Evolutionary conservation across 148 eudicot genomes (phyloP).

Genomic region (Vaccinium darrowii): DNA sequence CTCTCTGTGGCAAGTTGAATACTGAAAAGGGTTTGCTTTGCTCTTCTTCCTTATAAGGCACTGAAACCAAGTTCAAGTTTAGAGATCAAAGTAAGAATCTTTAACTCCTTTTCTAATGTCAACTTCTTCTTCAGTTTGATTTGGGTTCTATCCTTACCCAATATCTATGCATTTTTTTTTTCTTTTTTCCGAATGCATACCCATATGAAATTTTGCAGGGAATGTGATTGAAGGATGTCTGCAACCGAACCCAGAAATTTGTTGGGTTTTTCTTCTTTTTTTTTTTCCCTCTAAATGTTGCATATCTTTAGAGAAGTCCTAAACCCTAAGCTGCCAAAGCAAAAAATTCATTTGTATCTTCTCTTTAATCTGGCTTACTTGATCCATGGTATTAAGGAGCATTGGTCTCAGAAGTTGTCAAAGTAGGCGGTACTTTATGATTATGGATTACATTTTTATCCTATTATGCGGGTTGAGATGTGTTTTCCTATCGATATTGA

Average conservation of each 20-base stretch:
- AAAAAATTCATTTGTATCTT: neutral
- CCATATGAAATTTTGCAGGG: neutral
- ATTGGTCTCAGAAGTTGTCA: too few species aligned
- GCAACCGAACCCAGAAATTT: neutral
- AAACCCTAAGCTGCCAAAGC: neutral
- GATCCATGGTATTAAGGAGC: neutral
- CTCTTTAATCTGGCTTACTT: neutral
- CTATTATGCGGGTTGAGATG: neutral
- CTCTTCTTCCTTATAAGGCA: neutral
- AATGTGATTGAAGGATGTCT: neutral
- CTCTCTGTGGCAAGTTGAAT: neutral
- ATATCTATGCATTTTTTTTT: neutral
- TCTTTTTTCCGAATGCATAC: neutral
- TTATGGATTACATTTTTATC: neutral
- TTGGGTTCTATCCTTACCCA: neutral
- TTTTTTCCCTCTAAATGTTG: neutral
- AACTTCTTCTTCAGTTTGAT: neutral
- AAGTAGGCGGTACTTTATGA: neutral
- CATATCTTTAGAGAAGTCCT: neutral
- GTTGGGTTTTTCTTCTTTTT: neutral
- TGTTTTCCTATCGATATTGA: too few species aligned
- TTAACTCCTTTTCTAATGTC: neutral
- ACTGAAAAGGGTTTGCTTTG: neutral
- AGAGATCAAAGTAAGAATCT: constrained; percentile 23
- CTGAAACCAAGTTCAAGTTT: constrained; percentile 9